A percentile compares a stretch with the other conserved stretches of the same genome.
These are phyloP conservation scores for Ceratocystis albifundus DNA, from an alignment of 2,329 filamentous ascomycete genomes.

Conservation along the genomic window DNA sequence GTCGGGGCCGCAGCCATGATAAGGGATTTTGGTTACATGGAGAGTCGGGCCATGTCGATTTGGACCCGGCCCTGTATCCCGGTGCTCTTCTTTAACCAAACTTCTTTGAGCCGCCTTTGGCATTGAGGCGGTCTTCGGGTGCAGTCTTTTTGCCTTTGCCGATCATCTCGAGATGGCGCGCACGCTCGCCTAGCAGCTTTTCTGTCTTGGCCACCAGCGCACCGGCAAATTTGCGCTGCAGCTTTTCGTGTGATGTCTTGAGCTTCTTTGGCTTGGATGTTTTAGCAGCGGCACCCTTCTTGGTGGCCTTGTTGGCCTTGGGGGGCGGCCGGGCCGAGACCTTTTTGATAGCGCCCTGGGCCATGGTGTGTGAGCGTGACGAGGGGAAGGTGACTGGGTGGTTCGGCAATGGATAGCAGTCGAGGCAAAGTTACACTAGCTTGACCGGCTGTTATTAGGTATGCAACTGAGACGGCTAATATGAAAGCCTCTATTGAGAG, in stretches of 20 bases:
- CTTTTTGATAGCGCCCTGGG: slow-evolving; percentile 44
- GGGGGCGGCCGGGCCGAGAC: slow-evolving; percentile 33
- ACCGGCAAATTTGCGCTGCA: slow-evolving; percentile 44
- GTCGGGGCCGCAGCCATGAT: no score
- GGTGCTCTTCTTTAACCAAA: slow-evolving; percentile 38
- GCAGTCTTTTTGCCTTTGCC: slow-evolving; percentile 43
- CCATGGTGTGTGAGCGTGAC: slow-evolving; percentile 33
- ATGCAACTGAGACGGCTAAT: no score
- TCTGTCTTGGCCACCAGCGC: slow-evolving; percentile 46
- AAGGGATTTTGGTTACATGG: no score
- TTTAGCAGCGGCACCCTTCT: slow-evolving; percentile 32
- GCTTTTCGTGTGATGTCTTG: slow-evolving; percentile 40
- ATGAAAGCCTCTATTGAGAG: background rate
- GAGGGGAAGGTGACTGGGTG: background rate
- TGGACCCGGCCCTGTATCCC: background rate
- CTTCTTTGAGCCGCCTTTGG: slow-evolving; percentile 42
- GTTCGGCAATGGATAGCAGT: background rate
- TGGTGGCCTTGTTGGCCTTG: slow-evolving; percentile 29
- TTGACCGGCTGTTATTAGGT: no score
- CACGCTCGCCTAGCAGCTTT: slow-evolving; percentile 46
- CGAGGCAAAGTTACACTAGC: background rate
- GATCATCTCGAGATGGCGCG: slow-evolving; percentile 49
- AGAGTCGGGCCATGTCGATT: no score
- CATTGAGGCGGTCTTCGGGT: slow-evolving; percentile 25
- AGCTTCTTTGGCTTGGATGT: slow-evolving; percentile 40